Conservation (phyloP, 106 monocot genomes). For the Gastrodia elata region DNA sequence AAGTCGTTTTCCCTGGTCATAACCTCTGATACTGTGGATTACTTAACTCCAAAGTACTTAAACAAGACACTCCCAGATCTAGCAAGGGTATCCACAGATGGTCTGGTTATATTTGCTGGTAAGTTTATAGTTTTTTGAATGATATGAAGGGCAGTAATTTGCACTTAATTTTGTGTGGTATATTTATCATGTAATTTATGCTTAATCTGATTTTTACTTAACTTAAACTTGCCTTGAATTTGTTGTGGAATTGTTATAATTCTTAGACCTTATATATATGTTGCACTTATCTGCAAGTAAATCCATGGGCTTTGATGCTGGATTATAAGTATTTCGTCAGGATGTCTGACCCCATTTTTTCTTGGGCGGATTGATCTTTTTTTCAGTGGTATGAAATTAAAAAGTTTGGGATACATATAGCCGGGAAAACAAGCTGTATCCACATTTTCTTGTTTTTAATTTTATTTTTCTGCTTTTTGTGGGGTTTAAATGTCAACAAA, state of each 20-base stretch:
- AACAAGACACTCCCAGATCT: constrained; percentile 69
- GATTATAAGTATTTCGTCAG: no score
- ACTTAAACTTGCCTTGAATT: no score
- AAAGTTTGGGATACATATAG: not conserved
- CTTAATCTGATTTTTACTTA: not conserved
- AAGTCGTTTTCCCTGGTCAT: constrained; percentile 71
- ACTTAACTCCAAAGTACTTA: constrained; percentile 61
- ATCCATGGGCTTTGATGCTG: no score
- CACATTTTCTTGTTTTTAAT: not conserved
- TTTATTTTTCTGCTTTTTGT: not conserved
- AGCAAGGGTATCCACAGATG: constrained; percentile 57
- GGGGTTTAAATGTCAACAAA: not conserved
- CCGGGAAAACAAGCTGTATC: not conserved
- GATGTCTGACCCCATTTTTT: no score
- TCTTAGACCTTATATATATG: no score
- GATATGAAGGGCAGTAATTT: not conserved
- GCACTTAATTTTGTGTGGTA: not conserved
- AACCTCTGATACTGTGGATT: constrained; percentile 71
- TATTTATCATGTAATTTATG: not conserved
- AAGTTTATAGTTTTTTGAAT: constrained; percentile 7
- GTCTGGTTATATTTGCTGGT: constrained; percentile 85
- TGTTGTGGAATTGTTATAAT: no score
- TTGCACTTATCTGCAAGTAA: no score
- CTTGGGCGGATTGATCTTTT: not conserved
- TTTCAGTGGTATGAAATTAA: not conserved